These are phyloP conservation scores for Tubosaeta brunneosetosa DNA, from an alignment of 768 basidiomycete genomes.

Conservation along the genomic window DNA sequence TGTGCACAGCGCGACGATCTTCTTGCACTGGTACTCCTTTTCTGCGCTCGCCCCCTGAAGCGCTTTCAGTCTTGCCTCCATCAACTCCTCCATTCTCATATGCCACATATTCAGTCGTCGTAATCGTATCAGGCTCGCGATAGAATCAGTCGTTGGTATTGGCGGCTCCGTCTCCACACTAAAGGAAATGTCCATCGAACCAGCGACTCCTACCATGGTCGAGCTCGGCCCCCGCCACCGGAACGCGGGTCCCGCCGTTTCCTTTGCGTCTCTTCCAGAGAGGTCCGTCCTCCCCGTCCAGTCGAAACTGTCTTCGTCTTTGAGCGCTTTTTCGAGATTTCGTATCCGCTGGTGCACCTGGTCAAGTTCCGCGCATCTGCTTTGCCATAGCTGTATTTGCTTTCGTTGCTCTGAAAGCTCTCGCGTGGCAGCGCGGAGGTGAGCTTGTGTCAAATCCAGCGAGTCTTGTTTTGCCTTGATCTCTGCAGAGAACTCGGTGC, in stretches of 20 bases:
- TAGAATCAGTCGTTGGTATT: constrained; percentile 55
- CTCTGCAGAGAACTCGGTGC: constrained; percentile 76
- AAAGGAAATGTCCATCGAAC: constrained; percentile 57
- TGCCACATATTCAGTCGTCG: constrained; percentile 83
- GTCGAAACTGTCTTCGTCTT: constrained; percentile 78
- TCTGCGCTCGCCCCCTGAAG: constrained; percentile 80
- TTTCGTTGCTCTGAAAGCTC: constrained; percentile 88
- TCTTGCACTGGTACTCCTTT: constrained; percentile 89
- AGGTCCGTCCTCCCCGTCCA: constrained; percentile 75
- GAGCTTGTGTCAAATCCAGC: constrained; percentile 82
- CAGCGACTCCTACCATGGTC: constrained; percentile 60
- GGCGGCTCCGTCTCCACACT: constrained; percentile 72
- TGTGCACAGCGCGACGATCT: constrained; percentile 84
- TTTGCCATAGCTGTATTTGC: constrained; percentile 74
- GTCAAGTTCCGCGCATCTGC: constrained; percentile 71
- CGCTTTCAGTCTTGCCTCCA: constrained; percentile 62
- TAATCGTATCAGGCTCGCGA: constrained; percentile 61
- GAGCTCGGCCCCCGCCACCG: constrained; percentile 62
- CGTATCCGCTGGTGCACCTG: constrained; percentile 73
- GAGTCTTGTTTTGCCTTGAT: constrained; percentile 82
- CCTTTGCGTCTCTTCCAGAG: constrained; percentile 35
- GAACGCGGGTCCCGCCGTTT: constrained; percentile 52
- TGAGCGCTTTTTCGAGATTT: constrained; percentile 77
- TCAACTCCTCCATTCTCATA: constrained; percentile 65
- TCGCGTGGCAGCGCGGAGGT: constrained; percentile 84